Conservation (phyloP, 768 basidiomycete genomes). For the Polyporus arcularius region DNA sequence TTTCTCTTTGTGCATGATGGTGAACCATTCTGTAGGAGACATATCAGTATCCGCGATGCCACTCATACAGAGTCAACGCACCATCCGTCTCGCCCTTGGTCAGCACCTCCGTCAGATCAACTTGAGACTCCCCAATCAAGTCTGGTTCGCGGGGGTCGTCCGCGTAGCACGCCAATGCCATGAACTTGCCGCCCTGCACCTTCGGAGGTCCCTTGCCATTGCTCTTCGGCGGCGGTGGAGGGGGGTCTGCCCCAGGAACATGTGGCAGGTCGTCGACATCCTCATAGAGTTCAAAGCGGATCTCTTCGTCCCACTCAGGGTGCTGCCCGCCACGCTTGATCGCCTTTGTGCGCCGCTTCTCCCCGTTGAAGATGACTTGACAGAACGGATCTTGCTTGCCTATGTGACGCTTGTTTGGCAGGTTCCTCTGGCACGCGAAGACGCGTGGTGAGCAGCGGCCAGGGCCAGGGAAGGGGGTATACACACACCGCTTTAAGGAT, state of each 20-base stretch:
- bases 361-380: conserved; percentile 71
- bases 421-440: conserved; percentile 63
- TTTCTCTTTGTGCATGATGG: conserved; percentile 84
- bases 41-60: conserved; percentile 14
- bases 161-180: conserved; percentile 88
- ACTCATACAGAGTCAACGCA: conserved; percentile 39
- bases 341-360: conserved; percentile 88
- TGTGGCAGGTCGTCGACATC: conserved; percentile 49
- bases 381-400: conserved; percentile 99
- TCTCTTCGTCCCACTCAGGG: conserved; percentile 98
- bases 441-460: conserved; percentile 5
- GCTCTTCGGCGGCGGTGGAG: conserved; percentile 75
- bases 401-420: conserved; percentile 89
- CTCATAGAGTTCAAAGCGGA: conserved; percentile 88
- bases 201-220: conserved; percentile 40
- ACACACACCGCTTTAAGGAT: conserved; percentile 87
- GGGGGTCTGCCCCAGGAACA: conserved; percentile 40
- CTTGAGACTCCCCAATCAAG: conserved; percentile 87
- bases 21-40: conserved; percentile 81
- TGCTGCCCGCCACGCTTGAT: conserved; percentile 97
- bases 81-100: conserved; percentile 98
- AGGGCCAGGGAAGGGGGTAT: conserved; percentile 1
- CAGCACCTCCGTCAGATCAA: conserved; percentile 87
- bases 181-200: conserved; percentile 71
- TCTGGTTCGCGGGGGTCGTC: conserved; percentile 96